Conservation (phyloP, 768 basidiomycete genomes). For the Tricholoma sp. region DNA sequence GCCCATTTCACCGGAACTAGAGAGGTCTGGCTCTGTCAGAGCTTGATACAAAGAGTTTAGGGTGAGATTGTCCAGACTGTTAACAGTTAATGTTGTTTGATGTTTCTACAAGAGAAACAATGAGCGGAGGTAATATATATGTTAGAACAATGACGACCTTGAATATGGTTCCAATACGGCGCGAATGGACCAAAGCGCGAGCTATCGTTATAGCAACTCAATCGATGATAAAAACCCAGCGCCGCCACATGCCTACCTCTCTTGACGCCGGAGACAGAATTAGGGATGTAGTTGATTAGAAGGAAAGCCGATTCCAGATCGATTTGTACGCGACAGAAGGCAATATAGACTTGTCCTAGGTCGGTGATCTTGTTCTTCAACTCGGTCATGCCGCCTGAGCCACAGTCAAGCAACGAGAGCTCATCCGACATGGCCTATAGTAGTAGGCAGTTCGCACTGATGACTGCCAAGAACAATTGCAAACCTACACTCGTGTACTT, state of each 20-base stretch:
- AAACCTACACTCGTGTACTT: slow-evolving; percentile 18
- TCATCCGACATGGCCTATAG: slow-evolving; percentile 28
- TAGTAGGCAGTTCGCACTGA: slow-evolving; percentile 4
- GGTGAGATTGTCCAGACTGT: slow-evolving; percentile 40
- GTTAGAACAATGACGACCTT: slow-evolving; percentile 31
- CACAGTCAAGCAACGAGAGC: slow-evolving; percentile 34
- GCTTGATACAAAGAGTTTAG: slow-evolving; percentile 33
- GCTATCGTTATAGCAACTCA: slow-evolving; percentile 25
- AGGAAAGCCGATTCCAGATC: slow-evolving; percentile 33
- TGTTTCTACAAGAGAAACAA: slow-evolving; percentile 32
- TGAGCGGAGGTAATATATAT: slow-evolving; percentile 9
- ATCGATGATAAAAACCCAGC: background rate
- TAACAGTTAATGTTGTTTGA: slow-evolving; percentile 41
- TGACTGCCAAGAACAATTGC: background rate
- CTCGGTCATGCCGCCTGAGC: slow-evolving; percentile 38
- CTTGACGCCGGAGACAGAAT: slow-evolving; percentile 32
- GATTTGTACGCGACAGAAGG: slow-evolving; percentile 39
- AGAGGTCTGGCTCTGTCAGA: slow-evolving; percentile 22
- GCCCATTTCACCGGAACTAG: slow-evolving; percentile 12
- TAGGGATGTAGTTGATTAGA: slow-evolving; percentile 42
- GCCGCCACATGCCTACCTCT: slow-evolving; percentile 21
- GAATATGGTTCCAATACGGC: slow-evolving; percentile 41
- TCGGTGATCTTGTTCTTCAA: slow-evolving; percentile 40
- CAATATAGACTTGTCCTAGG: slow-evolving; percentile 35
- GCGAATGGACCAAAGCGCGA: slow-evolving; percentile 41